Conservation (phyloP, 2,329 filamentous ascomycete genomes). For the Aspergillus carbonarius region DNA sequence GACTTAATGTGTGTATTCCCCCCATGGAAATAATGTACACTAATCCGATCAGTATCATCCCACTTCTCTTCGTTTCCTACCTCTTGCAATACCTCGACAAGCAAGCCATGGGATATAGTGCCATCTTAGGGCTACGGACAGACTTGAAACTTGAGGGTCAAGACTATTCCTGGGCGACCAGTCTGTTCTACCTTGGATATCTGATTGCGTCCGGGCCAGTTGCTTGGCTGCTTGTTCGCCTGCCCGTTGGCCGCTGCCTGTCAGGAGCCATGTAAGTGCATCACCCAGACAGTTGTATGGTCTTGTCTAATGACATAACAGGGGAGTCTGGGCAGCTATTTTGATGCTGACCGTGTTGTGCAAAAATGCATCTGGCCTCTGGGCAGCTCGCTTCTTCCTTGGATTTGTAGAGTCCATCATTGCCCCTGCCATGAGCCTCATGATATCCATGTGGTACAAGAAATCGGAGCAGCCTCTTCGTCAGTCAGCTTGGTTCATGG, state of each 20-base stretch:
- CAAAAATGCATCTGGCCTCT: no score
- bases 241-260: slow-evolving; percentile 24
- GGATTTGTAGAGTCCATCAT: slow-evolving; percentile 43
- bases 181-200: slow-evolving; percentile 14
- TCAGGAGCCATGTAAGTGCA: no score
- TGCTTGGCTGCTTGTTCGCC: neutral
- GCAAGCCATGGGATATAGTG: slow-evolving; percentile 2
- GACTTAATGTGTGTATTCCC: no score
- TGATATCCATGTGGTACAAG: slow-evolving; percentile 33
- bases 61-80: slow-evolving; percentile 2
- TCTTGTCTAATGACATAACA: no score
- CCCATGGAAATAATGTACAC: no score
- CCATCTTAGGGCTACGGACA: slow-evolving; percentile 4
- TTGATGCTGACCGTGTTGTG: no score
- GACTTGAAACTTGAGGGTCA: neutral
- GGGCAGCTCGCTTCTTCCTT: slow-evolving; percentile 35
- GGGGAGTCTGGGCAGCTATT: no score
- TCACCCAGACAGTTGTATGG: no score
- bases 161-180: slow-evolving; percentile 10
- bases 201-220: slow-evolving; percentile 2
- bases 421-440: slow-evolving; percentile 37
- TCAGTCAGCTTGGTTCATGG: slow-evolving; percentile 33
- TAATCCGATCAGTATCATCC: neutral
- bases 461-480: slow-evolving; percentile 31
- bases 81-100: slow-evolving; percentile 19